A percentile compares a stretch with the other conserved stretches of the same genome.
phyloP scores from a whole-genome alignment of 805 yeast species.

The Yarrowia yakushimensis region DNA sequence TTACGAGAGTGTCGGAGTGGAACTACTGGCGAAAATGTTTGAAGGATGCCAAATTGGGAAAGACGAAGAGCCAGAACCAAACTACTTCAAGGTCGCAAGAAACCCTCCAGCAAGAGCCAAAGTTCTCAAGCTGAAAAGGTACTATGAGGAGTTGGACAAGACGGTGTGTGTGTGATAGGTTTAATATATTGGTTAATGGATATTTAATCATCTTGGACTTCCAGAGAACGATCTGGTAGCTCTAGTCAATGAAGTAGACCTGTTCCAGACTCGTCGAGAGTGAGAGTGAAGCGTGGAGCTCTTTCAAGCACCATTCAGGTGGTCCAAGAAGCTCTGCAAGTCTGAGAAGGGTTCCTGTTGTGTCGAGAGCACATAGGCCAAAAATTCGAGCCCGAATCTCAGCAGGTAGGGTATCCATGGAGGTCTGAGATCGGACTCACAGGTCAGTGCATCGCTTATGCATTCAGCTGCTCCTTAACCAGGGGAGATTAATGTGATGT shows the following conservation, averaged over 20 bases:
- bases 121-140: conserved; percentile 1
- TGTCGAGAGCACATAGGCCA: not conserved
- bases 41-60: conserved; percentile 18
- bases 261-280: not conserved
- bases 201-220: no score
- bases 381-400: not conserved
- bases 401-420: not conserved
- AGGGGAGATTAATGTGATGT: no score
- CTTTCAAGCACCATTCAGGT: not conserved
- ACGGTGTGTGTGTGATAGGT: conserved; percentile 28
- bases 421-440: not conserved
- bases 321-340: not conserved
- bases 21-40: conserved; percentile 15
- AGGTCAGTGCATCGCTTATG: no score
- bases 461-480: no score
- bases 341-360: not conserved
- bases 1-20: conserved; percentile 1
- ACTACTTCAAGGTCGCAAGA: not conserved
- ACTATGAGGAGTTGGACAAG: not conserved
- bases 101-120: conserved; percentile 21
- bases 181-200: no score
- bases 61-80: conserved; percentile 18
- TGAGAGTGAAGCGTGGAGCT: not conserved
- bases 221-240: no score
- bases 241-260: not conserved